Conservation (phyloP, 2,329 filamentous ascomycete species). For the Aureobasidium mangrovei region DNA sequence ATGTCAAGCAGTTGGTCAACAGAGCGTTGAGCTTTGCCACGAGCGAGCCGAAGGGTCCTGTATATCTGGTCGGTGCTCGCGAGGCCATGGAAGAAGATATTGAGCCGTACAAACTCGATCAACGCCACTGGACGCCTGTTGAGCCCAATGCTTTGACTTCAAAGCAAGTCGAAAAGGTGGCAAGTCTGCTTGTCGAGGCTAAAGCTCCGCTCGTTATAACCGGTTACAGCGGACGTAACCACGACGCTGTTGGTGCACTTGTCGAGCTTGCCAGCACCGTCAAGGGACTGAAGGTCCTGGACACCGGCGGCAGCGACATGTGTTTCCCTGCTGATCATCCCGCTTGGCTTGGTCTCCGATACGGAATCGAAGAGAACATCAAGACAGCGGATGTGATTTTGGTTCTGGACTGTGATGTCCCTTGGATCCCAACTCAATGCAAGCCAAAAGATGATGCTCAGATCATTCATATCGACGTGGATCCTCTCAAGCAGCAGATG, state of each 20-base stretch:
- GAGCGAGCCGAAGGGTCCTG: slow-evolving; percentile 67
- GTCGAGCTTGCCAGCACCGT: slow-evolving; percentile 60
- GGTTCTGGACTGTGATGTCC: slow-evolving; percentile 81
- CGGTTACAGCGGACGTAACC: slow-evolving; percentile 63
- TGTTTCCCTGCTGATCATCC: slow-evolving; percentile 65
- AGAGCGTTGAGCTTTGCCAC: slow-evolving; percentile 74
- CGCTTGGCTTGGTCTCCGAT: slow-evolving; percentile 54
- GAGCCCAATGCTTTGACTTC: slow-evolving; percentile 54
- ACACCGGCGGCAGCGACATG: slow-evolving; percentile 73
- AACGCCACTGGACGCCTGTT: slow-evolving; percentile 61
- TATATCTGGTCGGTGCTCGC: slow-evolving; percentile 68
- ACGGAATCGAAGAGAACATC: slow-evolving; percentile 65
- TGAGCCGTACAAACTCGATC: slow-evolving; percentile 59
- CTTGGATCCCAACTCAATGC: slow-evolving; percentile 79
- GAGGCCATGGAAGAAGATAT: slow-evolving; percentile 85
- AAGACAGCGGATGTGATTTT: slow-evolving; percentile 73
- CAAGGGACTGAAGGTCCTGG: slow-evolving; percentile 61
- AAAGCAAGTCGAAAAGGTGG: slow-evolving; percentile 49
- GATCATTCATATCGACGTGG: slow-evolving; percentile 58
- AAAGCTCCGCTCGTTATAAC: slow-evolving; percentile 61
- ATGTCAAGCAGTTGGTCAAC: slow-evolving; percentile 84
- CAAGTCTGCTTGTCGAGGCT: slow-evolving; percentile 54
- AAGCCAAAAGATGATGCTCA: slow-evolving; percentile 47
- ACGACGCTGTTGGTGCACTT: slow-evolving; percentile 50
- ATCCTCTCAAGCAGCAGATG: slow-evolving; percentile 57